Conservation (phyloP, 179 eudicot genomes). For the Beta corolliflora region DNA sequence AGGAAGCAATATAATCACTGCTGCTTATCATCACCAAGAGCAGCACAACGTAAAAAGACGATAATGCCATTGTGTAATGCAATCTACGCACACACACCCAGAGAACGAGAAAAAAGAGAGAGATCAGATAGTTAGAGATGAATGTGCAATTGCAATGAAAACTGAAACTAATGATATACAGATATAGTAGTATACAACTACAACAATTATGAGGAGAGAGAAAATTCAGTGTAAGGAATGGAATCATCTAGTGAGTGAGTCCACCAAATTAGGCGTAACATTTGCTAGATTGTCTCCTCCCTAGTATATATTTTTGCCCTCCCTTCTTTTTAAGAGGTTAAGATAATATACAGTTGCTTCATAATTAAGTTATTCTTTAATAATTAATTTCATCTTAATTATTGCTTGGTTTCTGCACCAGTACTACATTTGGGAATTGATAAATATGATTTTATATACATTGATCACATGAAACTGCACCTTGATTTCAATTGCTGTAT, state of each 20-base stretch:
- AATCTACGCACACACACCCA: not conserved
- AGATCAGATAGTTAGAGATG: not conserved
- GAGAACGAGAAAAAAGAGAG: not conserved
- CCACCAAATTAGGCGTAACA: conserved; percentile 25
- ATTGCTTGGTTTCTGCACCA: not conserved
- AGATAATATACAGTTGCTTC: conserved; percentile 4
- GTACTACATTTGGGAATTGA: not conserved
- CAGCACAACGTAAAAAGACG: not conserved
- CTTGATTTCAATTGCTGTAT: too few relatives aligned
- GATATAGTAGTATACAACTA: too few relatives aligned
- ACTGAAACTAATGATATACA: not conserved
- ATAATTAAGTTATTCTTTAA: not conserved
- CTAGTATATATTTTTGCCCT: not conserved
- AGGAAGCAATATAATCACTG: conserved; percentile 15
- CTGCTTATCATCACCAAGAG: conserved; percentile 15
- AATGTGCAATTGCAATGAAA: conserved; percentile 10
- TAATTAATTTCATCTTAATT: too few relatives aligned
- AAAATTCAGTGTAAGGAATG: not conserved
- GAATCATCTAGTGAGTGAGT: conserved; percentile 10
- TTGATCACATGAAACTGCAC: too few relatives aligned
- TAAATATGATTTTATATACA: too few relatives aligned
- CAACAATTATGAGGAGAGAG: not conserved
- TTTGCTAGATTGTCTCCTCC: conserved; percentile 19
- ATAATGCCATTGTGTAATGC: conserved; percentile 20
- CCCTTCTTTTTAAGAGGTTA: not conserved